These are phyloP conservation scores for Aureobasidium namibiae DNA, from an alignment of 2,329 filamentous ascomycete species.

Conservation along the genomic window DNA sequence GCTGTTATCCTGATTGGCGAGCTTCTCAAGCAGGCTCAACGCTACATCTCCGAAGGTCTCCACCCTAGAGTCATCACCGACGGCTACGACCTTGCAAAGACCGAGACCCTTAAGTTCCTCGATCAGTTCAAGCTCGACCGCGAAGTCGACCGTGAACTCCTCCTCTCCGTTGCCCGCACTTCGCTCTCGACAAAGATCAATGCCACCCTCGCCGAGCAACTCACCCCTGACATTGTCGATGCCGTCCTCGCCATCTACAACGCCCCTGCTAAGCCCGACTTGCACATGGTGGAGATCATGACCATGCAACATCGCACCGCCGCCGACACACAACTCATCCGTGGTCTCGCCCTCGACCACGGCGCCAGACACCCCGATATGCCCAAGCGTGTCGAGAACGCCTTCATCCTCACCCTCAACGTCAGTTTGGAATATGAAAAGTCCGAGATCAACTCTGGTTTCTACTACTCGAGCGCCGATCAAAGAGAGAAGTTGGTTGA, in stretches of 20 bases:
- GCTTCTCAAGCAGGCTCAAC: conserved; percentile 92
- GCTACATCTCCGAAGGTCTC: conserved; percentile 92
- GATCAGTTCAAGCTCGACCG: conserved; percentile 85
- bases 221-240: conserved; percentile 93
- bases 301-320: conserved; percentile 98
- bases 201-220: conserved; percentile 74
- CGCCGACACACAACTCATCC: conserved; percentile 91
- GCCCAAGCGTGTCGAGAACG: conserved; percentile 93
- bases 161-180: conserved; percentile 86
- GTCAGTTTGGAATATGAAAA: conserved; percentile 98
- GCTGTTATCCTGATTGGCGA: conserved; percentile 93
- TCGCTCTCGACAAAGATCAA: conserved; percentile 95
- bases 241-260: conserved; percentile 92
- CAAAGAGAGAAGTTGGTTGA: conserved; percentile 97
- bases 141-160: conserved; percentile 85
- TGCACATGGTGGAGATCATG: conserved; percentile 99
- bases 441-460: conserved; percentile 96
- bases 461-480: conserved; percentile 96
- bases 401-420: conserved; percentile 88
- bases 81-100: conserved; percentile 94
- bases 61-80: conserved; percentile 96
- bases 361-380: conserved; percentile 96
- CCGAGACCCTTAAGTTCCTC: conserved; percentile 88
- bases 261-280: conserved; percentile 80
- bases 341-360: conserved; percentile 86